Evolutionary conservation across 768 basidiomycete species (phyloP), one percentile per base, ranked within the genome.

Genomic region (Russula griseocarnosa): DNA sequence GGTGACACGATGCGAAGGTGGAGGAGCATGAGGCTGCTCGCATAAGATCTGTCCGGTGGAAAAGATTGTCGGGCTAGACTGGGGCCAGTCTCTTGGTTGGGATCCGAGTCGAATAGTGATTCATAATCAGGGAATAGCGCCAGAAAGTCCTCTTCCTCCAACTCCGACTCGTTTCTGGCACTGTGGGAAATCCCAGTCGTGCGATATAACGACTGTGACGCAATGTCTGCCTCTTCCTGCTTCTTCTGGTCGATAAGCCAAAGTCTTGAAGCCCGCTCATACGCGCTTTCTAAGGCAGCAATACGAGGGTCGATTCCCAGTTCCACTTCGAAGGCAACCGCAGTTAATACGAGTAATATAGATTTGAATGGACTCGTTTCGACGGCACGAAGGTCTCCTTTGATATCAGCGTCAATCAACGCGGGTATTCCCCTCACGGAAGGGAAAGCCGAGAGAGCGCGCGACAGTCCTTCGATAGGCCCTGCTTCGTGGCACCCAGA

Each of bases 41-140:
- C 74, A 28, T 81, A 74, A 11, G 71, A 60, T 22, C 70, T 47
- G 14, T 76, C 71, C 40, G 82, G 72, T 8, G 79, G 40, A 42
- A 63, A 42, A 60, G 57, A 50, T 63, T 40, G 22, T 55, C 66
- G 70, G 50, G 62, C 59, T 52, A 51, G 58, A 38, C 49, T 30
- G 22, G 58, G 55, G 26, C 26, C n/a, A 44, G 16, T 7, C 20
- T 56, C 64, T 30, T 52, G 34, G 16, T 22, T 26, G 22, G n/a
- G 51, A 14, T 65, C 52, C 24, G 70, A 69, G n/a, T 74, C 67
- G 38, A 81, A 77, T 18, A 86, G 72, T 28, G 74, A 78, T 60
- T 88, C 82, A 36, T 88, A 96, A 13, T 85, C 84, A 14, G 97
- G 97, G 74, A 99, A 99, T 32, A 98, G 73, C 6, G 83, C 76